These are phyloP conservation scores for Curvularia verruculosa DNA, from an alignment of 2,329 filamentous ascomycete genomes.

Conservation along the genomic window DNA sequence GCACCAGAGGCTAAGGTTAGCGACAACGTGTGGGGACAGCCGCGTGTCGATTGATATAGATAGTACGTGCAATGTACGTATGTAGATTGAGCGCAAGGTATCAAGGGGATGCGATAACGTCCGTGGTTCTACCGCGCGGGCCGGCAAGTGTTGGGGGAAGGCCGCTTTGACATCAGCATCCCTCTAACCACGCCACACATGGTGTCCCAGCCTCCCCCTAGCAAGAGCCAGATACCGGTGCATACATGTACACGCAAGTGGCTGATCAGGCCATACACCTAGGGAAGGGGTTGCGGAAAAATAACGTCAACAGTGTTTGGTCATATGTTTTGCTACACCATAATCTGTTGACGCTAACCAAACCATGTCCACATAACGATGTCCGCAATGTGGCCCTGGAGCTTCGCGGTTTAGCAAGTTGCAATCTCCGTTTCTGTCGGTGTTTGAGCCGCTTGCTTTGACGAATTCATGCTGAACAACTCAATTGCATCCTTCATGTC, in stretches of 20 bases:
- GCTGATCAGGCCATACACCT: too few relatives aligned
- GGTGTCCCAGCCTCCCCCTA: background rate
- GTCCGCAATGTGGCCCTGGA: background rate
- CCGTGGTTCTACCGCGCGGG: too few relatives aligned
- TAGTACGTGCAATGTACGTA: too few relatives aligned
- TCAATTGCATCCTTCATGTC: background rate
- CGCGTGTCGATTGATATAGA: constrained; percentile 3
- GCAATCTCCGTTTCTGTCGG: background rate
- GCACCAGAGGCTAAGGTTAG: background rate
- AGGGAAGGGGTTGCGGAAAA: background rate
- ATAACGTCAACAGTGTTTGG: background rate
- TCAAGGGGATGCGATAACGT: background rate
- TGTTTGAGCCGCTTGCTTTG: background rate
- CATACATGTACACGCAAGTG: background rate
- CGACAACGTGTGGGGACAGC: constrained; percentile 1
- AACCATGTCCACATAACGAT: background rate
- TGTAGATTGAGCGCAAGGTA: background rate
- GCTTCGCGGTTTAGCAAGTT: background rate
- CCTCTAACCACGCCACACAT: background rate
- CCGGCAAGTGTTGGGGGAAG: background rate
- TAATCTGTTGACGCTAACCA: background rate
- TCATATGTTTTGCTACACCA: background rate
- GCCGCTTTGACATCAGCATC: background rate
- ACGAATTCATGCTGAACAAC: background rate
- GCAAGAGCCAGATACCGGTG: background rate